phyloP scores from a whole-genome alignment of 1,139 yeast species.

The Magnusiomyces sp. region DNA sequence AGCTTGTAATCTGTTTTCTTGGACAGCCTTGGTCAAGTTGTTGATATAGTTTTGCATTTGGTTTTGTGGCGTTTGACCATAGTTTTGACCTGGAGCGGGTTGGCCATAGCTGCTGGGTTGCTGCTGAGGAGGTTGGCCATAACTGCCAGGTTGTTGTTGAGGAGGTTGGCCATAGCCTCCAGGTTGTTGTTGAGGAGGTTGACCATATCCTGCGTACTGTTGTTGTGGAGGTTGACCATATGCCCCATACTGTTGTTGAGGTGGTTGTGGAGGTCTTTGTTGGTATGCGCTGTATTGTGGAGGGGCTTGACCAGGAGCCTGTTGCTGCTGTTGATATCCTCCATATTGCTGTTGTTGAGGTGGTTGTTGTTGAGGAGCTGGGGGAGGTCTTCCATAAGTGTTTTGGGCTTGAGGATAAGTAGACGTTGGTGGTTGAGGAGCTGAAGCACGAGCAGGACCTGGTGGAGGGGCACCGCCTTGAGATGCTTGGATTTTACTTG shows the following conservation, averaged over 20 bases:
- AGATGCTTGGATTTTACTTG: constrained; percentile 21
- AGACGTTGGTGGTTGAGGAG: constrained; percentile 6
- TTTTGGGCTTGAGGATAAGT: constrained; percentile 15
- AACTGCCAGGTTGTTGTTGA: constrained; percentile 4
- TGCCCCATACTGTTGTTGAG: constrained; percentile 10
- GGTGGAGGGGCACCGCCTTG: constrained; percentile 12
- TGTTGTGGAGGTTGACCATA: constrained; percentile 11
- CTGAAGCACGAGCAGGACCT: constrained; percentile 5
- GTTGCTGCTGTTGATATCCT: constrained; percentile 15
- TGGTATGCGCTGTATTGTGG: no score
- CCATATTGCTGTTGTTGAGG: constrained; percentile 8
- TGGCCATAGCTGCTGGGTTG: constrained; percentile 14
- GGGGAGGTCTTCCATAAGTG: constrained; percentile 11
- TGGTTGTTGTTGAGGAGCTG: constrained; percentile 8
- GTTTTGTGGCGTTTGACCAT: constrained; percentile 8
- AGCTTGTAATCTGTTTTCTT: constrained; percentile 26
- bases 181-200: constrained; percentile 11
- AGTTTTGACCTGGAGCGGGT: constrained; percentile 8
- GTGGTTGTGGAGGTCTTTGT: constrained; percentile 8
- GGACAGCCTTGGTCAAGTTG: constrained; percentile 25
- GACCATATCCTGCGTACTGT: constrained; percentile 13
- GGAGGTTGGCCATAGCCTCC: constrained; percentile 15
- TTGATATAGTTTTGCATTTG: constrained; percentile 16
- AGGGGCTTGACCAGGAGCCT: no score
- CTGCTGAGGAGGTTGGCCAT: constrained; percentile 14